A percentile compares a stretch with the other conserved stretches of the same genome.
These are phyloP conservation scores for Sclerotinia trifoliorum DNA, from an alignment of 2,329 filamentous ascomycete genomes.

Conservation along the genomic window DNA sequence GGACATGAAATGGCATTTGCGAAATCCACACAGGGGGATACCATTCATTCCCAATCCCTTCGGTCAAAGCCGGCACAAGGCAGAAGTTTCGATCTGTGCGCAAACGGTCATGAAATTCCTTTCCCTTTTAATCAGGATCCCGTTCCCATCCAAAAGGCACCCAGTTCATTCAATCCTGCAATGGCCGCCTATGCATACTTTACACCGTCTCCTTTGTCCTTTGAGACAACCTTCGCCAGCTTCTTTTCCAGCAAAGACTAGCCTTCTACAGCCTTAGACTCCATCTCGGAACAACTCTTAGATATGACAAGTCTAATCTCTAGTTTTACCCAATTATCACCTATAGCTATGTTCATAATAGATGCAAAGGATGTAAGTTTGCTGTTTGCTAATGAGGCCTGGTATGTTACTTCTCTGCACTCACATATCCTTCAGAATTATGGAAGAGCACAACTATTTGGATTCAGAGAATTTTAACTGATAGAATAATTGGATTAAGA, in stretches of 20 bases:
- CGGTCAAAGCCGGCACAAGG: not conserved
- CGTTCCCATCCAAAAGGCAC: not conserved
- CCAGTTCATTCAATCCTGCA: not conserved
- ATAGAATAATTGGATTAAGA: not conserved
- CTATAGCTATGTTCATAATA: slow-evolving; percentile 2
- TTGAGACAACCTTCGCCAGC: not conserved
- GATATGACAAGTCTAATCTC: not conserved
- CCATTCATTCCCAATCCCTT: not conserved
- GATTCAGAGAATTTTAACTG: not conserved
- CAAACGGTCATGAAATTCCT: not conserved
- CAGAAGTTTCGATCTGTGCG: not conserved
- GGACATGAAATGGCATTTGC: slow-evolving; percentile 7
- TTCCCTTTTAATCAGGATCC: not conserved
- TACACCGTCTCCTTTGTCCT: not conserved
- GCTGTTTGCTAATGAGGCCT: slow-evolving; percentile 13
- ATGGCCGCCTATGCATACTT: not conserved
- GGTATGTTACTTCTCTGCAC: not conserved
- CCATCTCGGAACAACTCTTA: slow-evolving; percentile 7
- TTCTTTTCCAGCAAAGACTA: slow-evolving; percentile 4
- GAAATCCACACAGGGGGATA: not conserved
- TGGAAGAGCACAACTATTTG: not conserved
- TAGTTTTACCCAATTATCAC: slow-evolving; percentile 5
- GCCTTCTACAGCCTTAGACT: slow-evolving; percentile 6
- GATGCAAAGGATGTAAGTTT: slow-evolving; percentile 4
- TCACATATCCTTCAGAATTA: not conserved